These are phyloP conservation scores for Alternaria sp. DNA, from an alignment of 2,329 filamentous ascomycete species.

Conservation along the genomic window DNA sequence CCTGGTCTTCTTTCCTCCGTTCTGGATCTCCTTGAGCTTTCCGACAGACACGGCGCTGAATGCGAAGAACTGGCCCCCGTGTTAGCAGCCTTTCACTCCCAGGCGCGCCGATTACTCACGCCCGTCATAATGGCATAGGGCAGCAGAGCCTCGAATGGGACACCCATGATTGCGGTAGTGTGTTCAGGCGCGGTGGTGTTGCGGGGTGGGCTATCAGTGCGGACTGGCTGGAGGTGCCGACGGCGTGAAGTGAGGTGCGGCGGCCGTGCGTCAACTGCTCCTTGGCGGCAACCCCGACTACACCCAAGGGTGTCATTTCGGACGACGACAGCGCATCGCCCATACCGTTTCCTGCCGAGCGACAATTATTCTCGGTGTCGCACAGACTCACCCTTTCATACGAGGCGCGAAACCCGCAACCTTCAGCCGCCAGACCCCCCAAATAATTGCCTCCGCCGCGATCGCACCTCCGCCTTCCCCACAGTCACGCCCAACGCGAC, in stretches of 20 bases:
- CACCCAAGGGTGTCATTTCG: conserved; percentile 35
- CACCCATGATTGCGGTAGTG: conserved; percentile 61
- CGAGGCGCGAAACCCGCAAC: conserved; percentile 41
- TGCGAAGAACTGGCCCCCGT: conserved; percentile 62
- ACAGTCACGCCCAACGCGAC: conserved; percentile 36
- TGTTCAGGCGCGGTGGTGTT: conserved; percentile 26
- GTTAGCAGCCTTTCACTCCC: conserved; percentile 24
- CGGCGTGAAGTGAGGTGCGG: conserved; percentile 20
- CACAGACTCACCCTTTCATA: conserved; percentile 32
- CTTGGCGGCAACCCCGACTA: conserved; percentile 25
- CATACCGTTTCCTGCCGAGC: conserved; percentile 34
- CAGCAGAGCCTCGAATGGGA: conserved; percentile 70
- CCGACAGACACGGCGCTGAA: conserved; percentile 65
- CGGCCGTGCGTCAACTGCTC: conserved; percentile 12
- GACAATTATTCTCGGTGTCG: conserved; percentile 43
- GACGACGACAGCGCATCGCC: conserved; percentile 32
- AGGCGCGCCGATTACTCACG: conserved; percentile 53
- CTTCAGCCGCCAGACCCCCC: conserved; percentile 19
- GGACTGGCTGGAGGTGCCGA: conserved; percentile 22
- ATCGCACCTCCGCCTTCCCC: conserved; percentile 29
- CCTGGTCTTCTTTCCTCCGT: conserved; percentile 67
- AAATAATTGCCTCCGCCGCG: conserved; percentile 32
- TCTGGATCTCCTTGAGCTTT: conserved; percentile 64
- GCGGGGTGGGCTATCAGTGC: conserved; percentile 23
- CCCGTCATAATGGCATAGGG: conserved; percentile 68